A percentile compares a stretch with the other conserved stretches of the same genome.
Conservation (phyloP, 2,329 filamentous ascomycete genomes). For the Orbilia brochopaga region DNA sequence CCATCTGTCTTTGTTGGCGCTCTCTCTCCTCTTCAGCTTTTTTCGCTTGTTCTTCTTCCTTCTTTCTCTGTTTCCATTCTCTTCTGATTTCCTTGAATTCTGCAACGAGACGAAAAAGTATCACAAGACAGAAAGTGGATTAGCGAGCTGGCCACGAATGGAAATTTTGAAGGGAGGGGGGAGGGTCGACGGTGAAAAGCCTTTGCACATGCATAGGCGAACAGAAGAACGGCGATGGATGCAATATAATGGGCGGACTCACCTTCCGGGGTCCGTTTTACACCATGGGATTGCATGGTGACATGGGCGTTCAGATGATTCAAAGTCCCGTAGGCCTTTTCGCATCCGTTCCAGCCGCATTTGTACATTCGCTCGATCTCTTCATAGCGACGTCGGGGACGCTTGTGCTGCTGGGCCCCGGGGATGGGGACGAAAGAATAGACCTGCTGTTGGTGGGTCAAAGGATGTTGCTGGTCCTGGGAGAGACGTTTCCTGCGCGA, state of each 20-base stretch:
- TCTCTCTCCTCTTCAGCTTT: constrained; percentile 87
- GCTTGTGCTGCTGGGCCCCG: constrained; percentile 95
- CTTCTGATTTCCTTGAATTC: constrained; percentile 99
- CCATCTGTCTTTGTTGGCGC: constrained; percentile 64
- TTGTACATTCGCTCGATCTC: constrained; percentile 99
- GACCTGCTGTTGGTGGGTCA: constrained; percentile 68
- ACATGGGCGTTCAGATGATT: constrained; percentile 98
- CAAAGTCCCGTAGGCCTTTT: constrained; percentile 96
- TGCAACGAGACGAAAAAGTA: constrained; percentile 58
- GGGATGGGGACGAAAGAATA: constrained; percentile 98
- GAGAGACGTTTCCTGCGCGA: constrained; percentile 51
- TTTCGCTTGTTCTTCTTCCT: constrained; percentile 90
- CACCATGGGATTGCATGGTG: constrained; percentile 96
- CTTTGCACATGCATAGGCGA: constrained; percentile 9
- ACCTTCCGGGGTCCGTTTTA: constrained; percentile 97
- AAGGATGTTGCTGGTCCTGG: constrained; percentile 59
- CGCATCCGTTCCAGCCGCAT: constrained; percentile 96
- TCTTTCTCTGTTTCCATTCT: constrained; percentile 99
- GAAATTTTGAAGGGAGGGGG: constrained; percentile 1
- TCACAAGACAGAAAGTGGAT: background rate
- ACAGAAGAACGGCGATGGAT: constrained; percentile 51
- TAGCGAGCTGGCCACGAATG: constrained; percentile 10
- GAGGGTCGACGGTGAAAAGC: too few relatives aligned
- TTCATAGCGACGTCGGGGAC: constrained; percentile 89
- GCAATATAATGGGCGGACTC: constrained; percentile 59